phyloP scores from a whole-genome alignment of 805 yeast species.

The Candida jianshihensis region DNA sequence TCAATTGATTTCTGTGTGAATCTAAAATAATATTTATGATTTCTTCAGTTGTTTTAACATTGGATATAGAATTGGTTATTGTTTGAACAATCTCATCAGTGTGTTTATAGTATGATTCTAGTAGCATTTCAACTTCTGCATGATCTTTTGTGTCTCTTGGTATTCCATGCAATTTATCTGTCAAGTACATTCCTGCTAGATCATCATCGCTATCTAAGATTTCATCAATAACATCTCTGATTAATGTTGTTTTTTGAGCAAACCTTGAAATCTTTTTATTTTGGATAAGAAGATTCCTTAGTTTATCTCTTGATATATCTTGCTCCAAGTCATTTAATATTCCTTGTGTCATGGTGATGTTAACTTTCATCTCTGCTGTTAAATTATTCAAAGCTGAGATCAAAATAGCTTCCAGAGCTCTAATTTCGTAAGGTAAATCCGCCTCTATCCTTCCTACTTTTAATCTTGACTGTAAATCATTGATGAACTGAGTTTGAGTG shows the following conservation, averaged over 20 bases:
- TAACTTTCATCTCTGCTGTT: slow-evolving; percentile 82
- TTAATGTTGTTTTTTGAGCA: slow-evolving; percentile 73
- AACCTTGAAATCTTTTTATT: slow-evolving; percentile 81
- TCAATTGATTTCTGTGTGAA: slow-evolving; percentile 87
- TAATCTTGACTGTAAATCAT: slow-evolving; percentile 68
- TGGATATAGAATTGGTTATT: slow-evolving; percentile 67
- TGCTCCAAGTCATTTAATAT: slow-evolving; percentile 73
- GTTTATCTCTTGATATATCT: slow-evolving; percentile 71
- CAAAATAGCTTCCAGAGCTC: slow-evolving; percentile 85
- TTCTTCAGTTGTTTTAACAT: slow-evolving; percentile 90
- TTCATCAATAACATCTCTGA: slow-evolving; percentile 81
- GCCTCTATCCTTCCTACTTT: slow-evolving; percentile 20
- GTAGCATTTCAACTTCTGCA: slow-evolving; percentile 79
- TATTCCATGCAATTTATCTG: slow-evolving; percentile 45
- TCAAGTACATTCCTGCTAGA: slow-evolving; percentile 70
- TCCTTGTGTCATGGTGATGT: slow-evolving; percentile 66
- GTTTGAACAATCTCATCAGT: slow-evolving; percentile 93
- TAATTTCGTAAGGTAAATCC: slow-evolving; percentile 75
- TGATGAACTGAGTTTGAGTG: slow-evolving; percentile 69
- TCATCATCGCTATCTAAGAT: slow-evolving; percentile 84
- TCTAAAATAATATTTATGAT: slow-evolving; percentile 89
- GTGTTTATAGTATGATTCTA: slow-evolving; percentile 87
- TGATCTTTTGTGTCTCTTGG: slow-evolving; percentile 57
- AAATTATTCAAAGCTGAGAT: slow-evolving; percentile 73
- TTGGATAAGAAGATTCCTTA: slow-evolving; percentile 73